A percentile compares a stretch with the other conserved stretches of the same genome.
phyloP scores from a whole-genome alignment of 163 green algal species.

The Chlorella variabilis region DNA sequence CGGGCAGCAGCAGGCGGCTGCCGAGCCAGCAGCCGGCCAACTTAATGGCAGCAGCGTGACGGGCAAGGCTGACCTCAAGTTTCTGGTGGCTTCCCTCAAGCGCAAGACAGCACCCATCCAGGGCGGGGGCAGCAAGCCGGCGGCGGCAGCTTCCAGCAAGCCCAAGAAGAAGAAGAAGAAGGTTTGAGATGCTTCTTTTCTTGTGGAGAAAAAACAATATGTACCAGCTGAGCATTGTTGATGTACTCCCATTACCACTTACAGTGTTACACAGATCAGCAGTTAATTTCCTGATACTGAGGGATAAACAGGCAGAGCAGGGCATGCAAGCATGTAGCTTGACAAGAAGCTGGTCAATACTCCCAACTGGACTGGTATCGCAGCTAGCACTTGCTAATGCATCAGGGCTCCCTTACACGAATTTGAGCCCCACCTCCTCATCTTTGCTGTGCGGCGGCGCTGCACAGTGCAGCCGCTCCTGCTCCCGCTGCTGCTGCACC shows the following conservation, averaged over 20 bases:
- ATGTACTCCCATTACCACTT: too few relatives aligned
- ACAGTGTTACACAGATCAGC: too few relatives aligned
- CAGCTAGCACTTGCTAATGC: too few relatives aligned
- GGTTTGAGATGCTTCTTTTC: too few relatives aligned
- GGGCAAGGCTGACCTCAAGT: constrained; percentile 58
- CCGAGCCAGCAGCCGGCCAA: neutral
- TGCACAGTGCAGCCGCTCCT: neutral
- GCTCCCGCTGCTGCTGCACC: constrained; percentile 23
- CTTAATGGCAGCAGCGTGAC: neutral
- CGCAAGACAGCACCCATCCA: constrained; percentile 54
- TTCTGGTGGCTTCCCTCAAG: constrained; percentile 84
- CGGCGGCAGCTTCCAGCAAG: neutral
- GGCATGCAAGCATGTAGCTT: too few relatives aligned
- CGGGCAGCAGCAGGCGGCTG: neutral
- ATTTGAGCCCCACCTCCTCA: constrained; percentile 20
- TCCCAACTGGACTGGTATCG: too few relatives aligned
- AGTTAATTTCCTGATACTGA: too few relatives aligned
- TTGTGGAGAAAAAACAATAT: too few relatives aligned
- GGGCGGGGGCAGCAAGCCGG: neutral
- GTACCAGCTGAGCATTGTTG: too few relatives aligned
- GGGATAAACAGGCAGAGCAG: too few relatives aligned
- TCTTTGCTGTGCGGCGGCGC: neutral
- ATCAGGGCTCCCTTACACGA: constrained; percentile 32
- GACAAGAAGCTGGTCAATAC: too few relatives aligned
- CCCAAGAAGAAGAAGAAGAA: constrained; percentile 12